phyloP scores from a whole-genome alignment of 176 grass and related monocot species.

The Rhynchospora tenuis region DNA sequence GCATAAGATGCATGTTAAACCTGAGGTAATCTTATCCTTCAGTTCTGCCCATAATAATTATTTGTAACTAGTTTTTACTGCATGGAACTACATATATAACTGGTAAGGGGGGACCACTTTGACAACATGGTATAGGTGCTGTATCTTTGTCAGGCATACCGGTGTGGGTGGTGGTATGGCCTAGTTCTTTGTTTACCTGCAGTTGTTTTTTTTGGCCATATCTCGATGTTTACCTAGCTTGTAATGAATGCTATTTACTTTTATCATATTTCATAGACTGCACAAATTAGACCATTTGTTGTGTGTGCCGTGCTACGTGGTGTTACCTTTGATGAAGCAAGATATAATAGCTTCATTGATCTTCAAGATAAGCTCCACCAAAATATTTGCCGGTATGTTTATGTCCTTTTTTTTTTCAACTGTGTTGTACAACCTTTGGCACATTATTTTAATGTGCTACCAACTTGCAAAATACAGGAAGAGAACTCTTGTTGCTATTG shows the following conservation, averaged over 20 bases:
- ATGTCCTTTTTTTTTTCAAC: constrained; percentile 4
- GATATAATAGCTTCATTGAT: constrained; percentile 98
- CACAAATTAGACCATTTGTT: constrained; percentile 70
- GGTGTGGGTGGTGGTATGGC: neutral
- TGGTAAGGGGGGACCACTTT: neutral
- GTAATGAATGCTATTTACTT: neutral
- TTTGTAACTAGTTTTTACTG: neutral
- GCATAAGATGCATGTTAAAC: constrained; percentile 69
- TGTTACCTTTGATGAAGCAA: constrained; percentile 80
- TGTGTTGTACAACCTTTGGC: constrained; percentile 9
- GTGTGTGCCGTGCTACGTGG: constrained; percentile 92
- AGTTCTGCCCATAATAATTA: neutral
- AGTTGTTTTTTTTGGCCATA: neutral
- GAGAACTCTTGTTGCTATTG: constrained; percentile 94
- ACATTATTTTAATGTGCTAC: constrained; percentile 11
- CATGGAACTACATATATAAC: neutral
- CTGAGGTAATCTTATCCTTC: constrained; percentile 43
- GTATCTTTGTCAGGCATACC: neutral
- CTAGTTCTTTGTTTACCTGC: neutral
- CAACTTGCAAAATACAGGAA: constrained; percentile 39
- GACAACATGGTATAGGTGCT: neutral
- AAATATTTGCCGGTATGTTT: constrained; percentile 87
- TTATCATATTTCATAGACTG: constrained; percentile 45
- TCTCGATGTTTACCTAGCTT: neutral
- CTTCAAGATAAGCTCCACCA: constrained; percentile 99